Conservation (phyloP, 2,329 filamentous ascomycete genomes). For the Sodiomyces alkalinus region DNA sequence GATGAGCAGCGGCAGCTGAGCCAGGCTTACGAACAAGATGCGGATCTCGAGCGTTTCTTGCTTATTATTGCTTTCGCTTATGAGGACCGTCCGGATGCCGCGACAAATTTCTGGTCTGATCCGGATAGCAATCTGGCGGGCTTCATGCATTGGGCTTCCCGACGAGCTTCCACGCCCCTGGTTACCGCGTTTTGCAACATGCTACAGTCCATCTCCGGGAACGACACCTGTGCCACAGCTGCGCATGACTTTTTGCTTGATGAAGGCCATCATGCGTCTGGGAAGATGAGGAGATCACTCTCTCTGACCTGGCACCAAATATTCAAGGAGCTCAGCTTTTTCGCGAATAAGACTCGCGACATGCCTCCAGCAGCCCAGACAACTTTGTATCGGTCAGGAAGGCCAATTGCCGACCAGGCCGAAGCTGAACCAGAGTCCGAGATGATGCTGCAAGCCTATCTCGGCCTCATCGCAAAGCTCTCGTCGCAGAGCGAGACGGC, state of each 20-base stretch:
- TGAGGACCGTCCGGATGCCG: conserved; percentile 69
- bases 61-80: conserved; percentile 87
- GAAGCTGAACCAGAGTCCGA: conserved; percentile 80
- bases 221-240: conserved; percentile 65
- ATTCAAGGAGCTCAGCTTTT: conserved; percentile 76
- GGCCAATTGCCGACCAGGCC: conserved; percentile 49
- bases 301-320: conserved; percentile 90
- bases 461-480: conserved; percentile 74
- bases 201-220: conserved; percentile 74
- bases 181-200: conserved; percentile 96
- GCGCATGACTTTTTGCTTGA: conserved; percentile 85
- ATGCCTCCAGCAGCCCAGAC: conserved; percentile 43
- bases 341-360: conserved; percentile 63
- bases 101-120: conserved; percentile 82
- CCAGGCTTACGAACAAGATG: conserved; percentile 48
- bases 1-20: conserved; percentile 68
- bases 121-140: conserved; percentile 86
- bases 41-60: conserved; percentile 77
- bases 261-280: conserved; percentile 57
- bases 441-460: conserved; percentile 93
- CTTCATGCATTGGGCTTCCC: conserved; percentile 94
- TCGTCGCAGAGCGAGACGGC: conserved; percentile 58
- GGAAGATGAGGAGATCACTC: conserved; percentile 67
- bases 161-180: conserved; percentile 85
- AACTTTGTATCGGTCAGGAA: conserved; percentile 39